These are phyloP conservation scores for Eucalyptus globulus DNA, from an alignment of 345 rosid species.

Conservation along the genomic window DNA sequence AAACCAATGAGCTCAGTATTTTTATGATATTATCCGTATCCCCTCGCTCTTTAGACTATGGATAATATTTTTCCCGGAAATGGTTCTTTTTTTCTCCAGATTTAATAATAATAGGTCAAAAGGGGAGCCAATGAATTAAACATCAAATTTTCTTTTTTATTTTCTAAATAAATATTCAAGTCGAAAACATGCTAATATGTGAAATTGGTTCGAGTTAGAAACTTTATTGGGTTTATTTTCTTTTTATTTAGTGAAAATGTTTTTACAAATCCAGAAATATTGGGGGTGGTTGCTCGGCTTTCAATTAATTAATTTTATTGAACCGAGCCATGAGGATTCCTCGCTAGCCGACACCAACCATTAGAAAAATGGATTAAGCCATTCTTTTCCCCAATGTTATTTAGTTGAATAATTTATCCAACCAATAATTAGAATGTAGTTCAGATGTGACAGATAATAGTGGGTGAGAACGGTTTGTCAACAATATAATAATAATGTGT, in stretches of 20 bases:
- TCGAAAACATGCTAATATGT: background rate
- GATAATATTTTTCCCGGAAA: background rate
- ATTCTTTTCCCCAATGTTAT: background rate
- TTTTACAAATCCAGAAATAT: background rate
- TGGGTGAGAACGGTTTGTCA: background rate
- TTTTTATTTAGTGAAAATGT: background rate
- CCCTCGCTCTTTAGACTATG: background rate
- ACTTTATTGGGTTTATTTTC: background rate
- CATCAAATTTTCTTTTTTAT: background rate
- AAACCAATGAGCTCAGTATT: background rate
- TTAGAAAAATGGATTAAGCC: background rate
- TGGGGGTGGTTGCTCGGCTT: background rate
- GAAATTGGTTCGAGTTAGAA: background rate
- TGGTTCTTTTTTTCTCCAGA: background rate
- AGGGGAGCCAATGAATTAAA: background rate
- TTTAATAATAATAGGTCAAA: background rate
- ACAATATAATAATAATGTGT: background rate
- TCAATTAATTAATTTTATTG: too few relatives aligned
- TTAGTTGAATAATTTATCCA: background rate
- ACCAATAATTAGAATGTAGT: background rate
- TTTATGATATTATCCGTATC: background rate
- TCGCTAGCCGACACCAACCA: background rate
- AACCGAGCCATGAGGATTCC: background rate
- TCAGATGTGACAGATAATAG: background rate
- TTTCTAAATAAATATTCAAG: background rate